These are phyloP conservation scores for Neurospora sp. DNA, from an alignment of 495 filamentous ascomycete species.

Conservation along the genomic window DNA sequence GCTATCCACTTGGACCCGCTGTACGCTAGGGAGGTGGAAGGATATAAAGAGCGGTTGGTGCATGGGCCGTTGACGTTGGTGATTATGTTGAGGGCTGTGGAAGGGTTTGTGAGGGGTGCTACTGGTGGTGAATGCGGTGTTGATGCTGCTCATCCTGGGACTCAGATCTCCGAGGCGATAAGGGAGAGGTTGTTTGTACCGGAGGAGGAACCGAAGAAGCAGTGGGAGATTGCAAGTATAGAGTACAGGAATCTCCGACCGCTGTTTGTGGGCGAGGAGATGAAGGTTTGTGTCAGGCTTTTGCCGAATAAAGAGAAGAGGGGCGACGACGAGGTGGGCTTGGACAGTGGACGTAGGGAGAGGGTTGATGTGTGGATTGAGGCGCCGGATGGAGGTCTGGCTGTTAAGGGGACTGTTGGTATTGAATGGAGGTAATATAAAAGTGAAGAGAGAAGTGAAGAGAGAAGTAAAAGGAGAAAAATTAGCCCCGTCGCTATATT, in stretches of 20 bases:
- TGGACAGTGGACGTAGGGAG: neutral
- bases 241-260: constrained; percentile 79
- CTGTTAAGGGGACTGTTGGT: constrained; percentile 43
- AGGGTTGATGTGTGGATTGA: constrained; percentile 61
- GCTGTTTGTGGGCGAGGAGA: constrained; percentile 58
- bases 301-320: constrained; percentile 12
- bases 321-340: neutral
- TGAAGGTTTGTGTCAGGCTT: constrained; percentile 46
- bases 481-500: too few species aligned
- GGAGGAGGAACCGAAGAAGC: neutral
- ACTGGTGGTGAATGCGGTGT: too few species aligned
- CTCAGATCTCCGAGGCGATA: neutral
- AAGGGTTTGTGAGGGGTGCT: constrained; percentile 5
- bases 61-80: constrained; percentile 78
- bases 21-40: constrained; percentile 62
- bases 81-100: constrained; percentile 57
- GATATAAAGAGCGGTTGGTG: constrained; percentile 62
- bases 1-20: constrained; percentile 68
- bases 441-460: neutral
- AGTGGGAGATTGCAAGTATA: constrained; percentile 36
- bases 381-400: constrained; percentile 44
- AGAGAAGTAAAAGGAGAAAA: neutral
- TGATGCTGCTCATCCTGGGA: too few species aligned
- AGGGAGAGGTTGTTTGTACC: neutral
- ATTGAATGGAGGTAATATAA: neutral